Percentiles rank a stretch among this genome's conserved stretches.
Conservation (phyloP, 2,329 filamentous ascomycete genomes). For the Purpureocillium lavendulum region DNA sequence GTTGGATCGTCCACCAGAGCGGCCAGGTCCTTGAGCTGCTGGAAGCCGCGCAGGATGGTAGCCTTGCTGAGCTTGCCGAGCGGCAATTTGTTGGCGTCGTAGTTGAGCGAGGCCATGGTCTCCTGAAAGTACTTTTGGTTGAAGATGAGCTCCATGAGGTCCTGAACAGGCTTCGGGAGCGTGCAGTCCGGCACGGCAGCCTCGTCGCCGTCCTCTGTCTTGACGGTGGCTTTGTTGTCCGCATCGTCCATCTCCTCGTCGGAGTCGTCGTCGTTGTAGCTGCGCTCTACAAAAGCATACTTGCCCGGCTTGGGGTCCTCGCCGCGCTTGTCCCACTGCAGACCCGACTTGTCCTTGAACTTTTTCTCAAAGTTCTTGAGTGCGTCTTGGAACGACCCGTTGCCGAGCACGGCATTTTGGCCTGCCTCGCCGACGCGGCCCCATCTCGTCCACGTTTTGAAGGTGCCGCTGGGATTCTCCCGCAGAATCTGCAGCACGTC, state of each 20-base stretch:
- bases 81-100: slow-evolving; percentile 68
- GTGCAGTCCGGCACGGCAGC: slow-evolving; percentile 40
- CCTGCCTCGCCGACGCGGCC: slow-evolving; percentile 63
- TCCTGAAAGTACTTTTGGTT: slow-evolving; percentile 64
- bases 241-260: slow-evolving; percentile 18
- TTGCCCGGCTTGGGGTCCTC: slow-evolving; percentile 54
- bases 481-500: slow-evolving; percentile 30
- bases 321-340: slow-evolving; percentile 44
- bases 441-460: slow-evolving; percentile 68
- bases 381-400: slow-evolving; percentile 33
- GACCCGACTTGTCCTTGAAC: slow-evolving; percentile 54
- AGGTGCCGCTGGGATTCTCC: slow-evolving; percentile 27
- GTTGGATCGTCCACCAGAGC: slow-evolving; percentile 50
- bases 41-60: slow-evolving; percentile 68
- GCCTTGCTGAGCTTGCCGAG: slow-evolving; percentile 76
- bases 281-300: slow-evolving; percentile 75
- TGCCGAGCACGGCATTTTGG: slow-evolving; percentile 34
- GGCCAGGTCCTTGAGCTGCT: slow-evolving; percentile 67
- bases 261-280: slow-evolving; percentile 46
- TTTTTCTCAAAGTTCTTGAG: slow-evolving; percentile 48
- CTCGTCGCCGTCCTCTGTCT: slow-evolving; percentile 25
- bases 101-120: slow-evolving; percentile 59
- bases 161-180: slow-evolving; percentile 51
- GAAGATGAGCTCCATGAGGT: slow-evolving; percentile 75
- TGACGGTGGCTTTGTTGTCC: slow-evolving; percentile 16